These are phyloP conservation scores for Stropharia rugosoannulata DNA, from an alignment of 768 basidiomycete species.

Conservation along the genomic window DNA sequence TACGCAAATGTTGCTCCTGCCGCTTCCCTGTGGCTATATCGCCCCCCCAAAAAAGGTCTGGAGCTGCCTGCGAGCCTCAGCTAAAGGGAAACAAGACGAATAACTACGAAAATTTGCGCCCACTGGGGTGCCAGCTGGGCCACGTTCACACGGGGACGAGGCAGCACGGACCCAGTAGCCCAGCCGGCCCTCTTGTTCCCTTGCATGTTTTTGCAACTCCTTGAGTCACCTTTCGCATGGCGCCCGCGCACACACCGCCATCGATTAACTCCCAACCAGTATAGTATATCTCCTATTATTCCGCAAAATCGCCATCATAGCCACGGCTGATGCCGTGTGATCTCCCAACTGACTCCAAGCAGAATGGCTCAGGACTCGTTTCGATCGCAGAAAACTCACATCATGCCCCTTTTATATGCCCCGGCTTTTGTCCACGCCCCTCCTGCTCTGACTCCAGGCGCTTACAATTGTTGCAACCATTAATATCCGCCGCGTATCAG, in stretches of 20 bases:
- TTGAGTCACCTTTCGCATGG: neutral
- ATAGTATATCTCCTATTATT: conserved; percentile 1
- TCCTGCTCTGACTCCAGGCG: neutral
- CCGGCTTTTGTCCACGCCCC: too few species aligned
- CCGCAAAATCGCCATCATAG: conserved; percentile 2
- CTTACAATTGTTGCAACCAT: neutral
- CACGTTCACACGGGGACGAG: conserved; percentile 15
- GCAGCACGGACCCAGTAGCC: neutral
- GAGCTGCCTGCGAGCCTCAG: neutral
- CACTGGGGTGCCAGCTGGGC: neutral
- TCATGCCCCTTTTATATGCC: too few species aligned
- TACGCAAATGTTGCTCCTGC: conserved; percentile 7
- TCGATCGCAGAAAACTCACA: too few species aligned
- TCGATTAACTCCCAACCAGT: conserved; percentile 8
- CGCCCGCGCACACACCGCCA: conserved; percentile 6
- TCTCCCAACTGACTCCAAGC: neutral
- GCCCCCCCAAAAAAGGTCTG: neutral
- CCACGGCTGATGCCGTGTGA: conserved; percentile 4
- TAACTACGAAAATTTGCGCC: neutral
- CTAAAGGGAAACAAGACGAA: neutral
- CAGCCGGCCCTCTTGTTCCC: neutral
- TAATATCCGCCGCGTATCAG: neutral
- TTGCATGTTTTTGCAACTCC: neutral
- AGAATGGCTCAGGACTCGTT: neutral
- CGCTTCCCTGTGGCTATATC: neutral